Evolutionary conservation across 1,284 basidiomycete species (phyloP).

Genomic region (Pascua sp.): DNA sequence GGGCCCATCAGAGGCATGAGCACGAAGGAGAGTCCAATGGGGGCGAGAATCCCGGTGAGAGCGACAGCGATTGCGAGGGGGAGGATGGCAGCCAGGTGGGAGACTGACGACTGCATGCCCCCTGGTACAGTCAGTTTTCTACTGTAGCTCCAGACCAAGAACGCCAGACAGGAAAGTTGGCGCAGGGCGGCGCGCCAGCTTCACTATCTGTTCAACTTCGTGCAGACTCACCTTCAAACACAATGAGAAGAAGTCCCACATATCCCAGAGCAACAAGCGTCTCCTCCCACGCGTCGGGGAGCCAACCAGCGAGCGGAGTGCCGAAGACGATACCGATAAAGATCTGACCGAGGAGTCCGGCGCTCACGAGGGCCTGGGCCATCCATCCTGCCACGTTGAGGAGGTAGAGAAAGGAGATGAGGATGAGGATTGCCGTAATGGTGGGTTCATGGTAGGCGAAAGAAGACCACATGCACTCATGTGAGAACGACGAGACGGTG

Average conservation of each 20-base stretch:
- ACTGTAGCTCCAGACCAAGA: too few species aligned
- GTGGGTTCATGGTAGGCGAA: conserved; percentile 42
- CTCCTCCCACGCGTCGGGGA: conserved; percentile 50
- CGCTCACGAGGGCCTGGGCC: conserved; percentile 35
- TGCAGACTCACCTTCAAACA: conserved; percentile 53
- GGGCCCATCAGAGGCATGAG: conserved; percentile 52
- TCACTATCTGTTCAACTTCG: too few species aligned
- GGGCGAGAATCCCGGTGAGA: conserved; percentile 52
- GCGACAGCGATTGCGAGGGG: conserved; percentile 53
- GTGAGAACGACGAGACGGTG: conserved; percentile 1
- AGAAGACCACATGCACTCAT: conserved; percentile 27
- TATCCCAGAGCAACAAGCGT: conserved; percentile 55
- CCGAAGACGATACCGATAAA: conserved; percentile 55
- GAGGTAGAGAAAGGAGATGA: conserved; percentile 48
- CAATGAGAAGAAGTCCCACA: conserved; percentile 56
- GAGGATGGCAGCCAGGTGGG: conserved; percentile 49
- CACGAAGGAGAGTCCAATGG: conserved; percentile 53
- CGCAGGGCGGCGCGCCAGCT: background rate
- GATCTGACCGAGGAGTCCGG: conserved; percentile 53
- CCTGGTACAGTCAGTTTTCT: conserved; percentile 34
- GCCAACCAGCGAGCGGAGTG: conserved; percentile 52
- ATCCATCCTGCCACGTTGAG: conserved; percentile 43
- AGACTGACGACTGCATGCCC: conserved; percentile 52
- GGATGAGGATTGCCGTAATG: conserved; percentile 37
- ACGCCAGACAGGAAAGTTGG: too few species aligned